Conservation (phyloP, 331 rosid genomes). For the Ulmus americana region DNA sequence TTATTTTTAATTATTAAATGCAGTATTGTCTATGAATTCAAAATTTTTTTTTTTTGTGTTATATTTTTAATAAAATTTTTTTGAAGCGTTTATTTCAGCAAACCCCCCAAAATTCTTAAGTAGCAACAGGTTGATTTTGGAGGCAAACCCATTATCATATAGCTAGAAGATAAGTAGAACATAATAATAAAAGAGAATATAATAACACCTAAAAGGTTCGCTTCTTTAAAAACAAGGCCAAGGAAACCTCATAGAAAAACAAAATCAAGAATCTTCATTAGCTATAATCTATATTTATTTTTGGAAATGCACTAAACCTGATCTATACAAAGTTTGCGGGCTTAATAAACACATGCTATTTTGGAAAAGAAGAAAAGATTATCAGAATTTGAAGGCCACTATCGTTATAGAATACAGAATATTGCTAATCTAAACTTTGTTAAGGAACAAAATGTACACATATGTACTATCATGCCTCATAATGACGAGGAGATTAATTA, state of each 20-base stretch:
- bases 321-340: conserved; percentile 35
- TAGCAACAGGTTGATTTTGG: too few species aligned
- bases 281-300: background rate
- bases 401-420: conserved; percentile 25
- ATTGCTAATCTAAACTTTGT: conserved; percentile 22
- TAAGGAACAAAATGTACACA: conserved; percentile 25
- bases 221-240: background rate
- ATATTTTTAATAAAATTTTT: too few species aligned
- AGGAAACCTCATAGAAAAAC: background rate
- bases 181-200: too few species aligned
- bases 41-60: too few species aligned
- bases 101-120: too few species aligned
- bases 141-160: too few species aligned
- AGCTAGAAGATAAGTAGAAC: too few species aligned
- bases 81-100: too few species aligned
- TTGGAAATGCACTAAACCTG: conserved; percentile 29
- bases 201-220: background rate
- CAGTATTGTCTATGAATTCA: too few species aligned
- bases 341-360: conserved; percentile 4
- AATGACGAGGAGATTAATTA: conserved; percentile 3
- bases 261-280: background rate
- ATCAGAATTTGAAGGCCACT: conserved; percentile 21
- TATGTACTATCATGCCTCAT: conserved; percentile 24
- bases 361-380: conserved; percentile 9
- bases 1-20: too few species aligned